phyloP scores from a whole-genome alignment of 352 stramenopile species.

The Phytophthora hibernalis region DNA sequence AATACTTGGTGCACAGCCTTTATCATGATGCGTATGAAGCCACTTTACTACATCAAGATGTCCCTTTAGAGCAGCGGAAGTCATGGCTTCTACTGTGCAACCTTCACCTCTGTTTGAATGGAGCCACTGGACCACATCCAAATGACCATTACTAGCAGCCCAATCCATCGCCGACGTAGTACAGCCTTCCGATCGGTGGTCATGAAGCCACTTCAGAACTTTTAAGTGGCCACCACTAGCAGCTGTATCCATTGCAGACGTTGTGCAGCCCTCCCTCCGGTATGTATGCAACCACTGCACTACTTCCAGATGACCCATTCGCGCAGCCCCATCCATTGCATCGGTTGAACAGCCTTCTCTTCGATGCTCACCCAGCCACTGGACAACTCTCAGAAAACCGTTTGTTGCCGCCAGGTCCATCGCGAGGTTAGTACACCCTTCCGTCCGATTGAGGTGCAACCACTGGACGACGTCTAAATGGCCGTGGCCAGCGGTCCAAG shows the following conservation, averaged over 20 bases:
- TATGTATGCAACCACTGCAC: constrained; percentile 27
- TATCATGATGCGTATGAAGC: constrained; percentile 22
- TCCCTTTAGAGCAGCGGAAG: constrained; percentile 13
- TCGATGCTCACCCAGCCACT: constrained; percentile 30
- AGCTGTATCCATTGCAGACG: constrained; percentile 30
- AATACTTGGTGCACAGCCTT: constrained; percentile 19
- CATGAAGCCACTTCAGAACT: constrained; percentile 33
- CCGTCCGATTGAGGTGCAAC: constrained; percentile 22
- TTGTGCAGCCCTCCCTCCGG: constrained; percentile 29
- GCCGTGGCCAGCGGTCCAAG: constrained; percentile 24
- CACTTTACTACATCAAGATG: constrained; percentile 31
- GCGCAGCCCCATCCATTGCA: constrained; percentile 25
- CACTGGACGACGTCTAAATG: constrained; percentile 35
- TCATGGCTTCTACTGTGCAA: constrained; percentile 24
- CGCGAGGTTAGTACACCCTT: constrained; percentile 25
- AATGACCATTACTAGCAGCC: constrained; percentile 22
- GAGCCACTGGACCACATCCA: constrained; percentile 30
- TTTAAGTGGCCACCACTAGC: constrained; percentile 25
- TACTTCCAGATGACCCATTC: constrained; percentile 21
- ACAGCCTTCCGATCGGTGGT: constrained; percentile 27
- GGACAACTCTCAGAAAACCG: constrained; percentile 18
- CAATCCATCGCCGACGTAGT: constrained; percentile 28
- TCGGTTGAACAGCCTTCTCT: constrained; percentile 23
- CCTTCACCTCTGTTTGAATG: constrained; percentile 23
- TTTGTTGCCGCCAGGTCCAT: constrained; percentile 29